These are phyloP conservation scores for Starmerella roubikii DNA, from an alignment of 805 yeast species.

Conservation along the genomic window DNA sequence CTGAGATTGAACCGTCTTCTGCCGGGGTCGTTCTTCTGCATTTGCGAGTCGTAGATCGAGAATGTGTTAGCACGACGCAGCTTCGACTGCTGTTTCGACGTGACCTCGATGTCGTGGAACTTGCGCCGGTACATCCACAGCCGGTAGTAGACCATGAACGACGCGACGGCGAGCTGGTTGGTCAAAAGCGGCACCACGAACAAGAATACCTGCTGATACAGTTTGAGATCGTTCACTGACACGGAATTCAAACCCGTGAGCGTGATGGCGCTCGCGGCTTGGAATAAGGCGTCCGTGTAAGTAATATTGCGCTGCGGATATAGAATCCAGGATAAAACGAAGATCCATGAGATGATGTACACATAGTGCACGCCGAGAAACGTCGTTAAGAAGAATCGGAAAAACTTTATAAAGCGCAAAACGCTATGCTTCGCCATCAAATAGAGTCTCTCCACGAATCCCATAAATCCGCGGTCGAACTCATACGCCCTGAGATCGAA, in stretches of 20 bases:
- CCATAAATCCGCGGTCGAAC: constrained; percentile 11
- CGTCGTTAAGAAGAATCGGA: constrained; percentile 8
- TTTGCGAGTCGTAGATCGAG: constrained; percentile 31
- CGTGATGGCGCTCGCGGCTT: constrained; percentile 64
- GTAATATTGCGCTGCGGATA: constrained; percentile 54
- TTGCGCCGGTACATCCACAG: constrained; percentile 80
- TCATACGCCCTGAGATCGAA: constrained; percentile 24
- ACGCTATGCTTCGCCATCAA: not conserved
- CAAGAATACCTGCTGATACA: constrained; percentile 71
- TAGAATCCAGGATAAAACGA: constrained; percentile 60
- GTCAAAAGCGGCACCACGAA: constrained; percentile 51
- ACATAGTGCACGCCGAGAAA: constrained; percentile 30
- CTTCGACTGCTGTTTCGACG: constrained; percentile 63
- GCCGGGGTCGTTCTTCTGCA: not conserved
- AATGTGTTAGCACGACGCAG: constrained; percentile 69
- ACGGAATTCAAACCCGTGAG: constrained; percentile 88
- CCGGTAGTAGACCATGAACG: constrained; percentile 60
- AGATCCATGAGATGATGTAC: constrained; percentile 46
- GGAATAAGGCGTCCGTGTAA: constrained; percentile 71
- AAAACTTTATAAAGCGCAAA: constrained; percentile 6
- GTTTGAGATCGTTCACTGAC: constrained; percentile 44
- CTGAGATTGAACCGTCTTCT: no score
- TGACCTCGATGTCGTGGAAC: constrained; percentile 66
- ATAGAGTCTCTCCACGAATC: constrained; percentile 5
- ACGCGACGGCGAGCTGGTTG: constrained; percentile 82